Evolutionary conservation across 768 basidiomycete species (phyloP).

Genomic region (Russula sp.): DNA sequence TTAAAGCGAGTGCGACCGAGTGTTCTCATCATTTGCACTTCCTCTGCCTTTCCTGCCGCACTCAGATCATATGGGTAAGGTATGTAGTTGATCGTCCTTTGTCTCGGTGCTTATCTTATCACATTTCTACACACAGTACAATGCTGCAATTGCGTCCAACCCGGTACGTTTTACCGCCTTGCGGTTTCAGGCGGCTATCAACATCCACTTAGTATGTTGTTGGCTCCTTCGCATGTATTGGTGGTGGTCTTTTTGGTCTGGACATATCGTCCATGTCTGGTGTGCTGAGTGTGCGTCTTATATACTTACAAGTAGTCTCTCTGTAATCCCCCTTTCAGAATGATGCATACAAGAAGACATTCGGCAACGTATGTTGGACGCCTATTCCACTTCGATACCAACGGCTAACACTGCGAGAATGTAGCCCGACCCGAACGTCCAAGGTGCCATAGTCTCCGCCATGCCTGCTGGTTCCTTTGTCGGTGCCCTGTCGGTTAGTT

Average conservation of each 20-base stretch:
- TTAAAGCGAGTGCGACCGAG: neutral
- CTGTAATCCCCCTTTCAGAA: constrained; percentile 26
- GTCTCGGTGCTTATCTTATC: neutral
- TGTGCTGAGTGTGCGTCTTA: constrained; percentile 47
- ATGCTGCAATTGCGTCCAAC: constrained; percentile 49
- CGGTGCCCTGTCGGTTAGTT: constrained; percentile 57
- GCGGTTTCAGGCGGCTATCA: neutral
- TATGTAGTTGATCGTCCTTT: constrained; percentile 15
- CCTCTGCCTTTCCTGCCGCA: neutral
- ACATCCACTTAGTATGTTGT: constrained; percentile 58
- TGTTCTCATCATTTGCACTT: neutral
- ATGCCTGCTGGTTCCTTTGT: constrained; percentile 73
- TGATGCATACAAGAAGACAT: constrained; percentile 31
- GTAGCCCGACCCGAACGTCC: constrained; percentile 46
- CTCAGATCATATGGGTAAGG: constrained; percentile 27
- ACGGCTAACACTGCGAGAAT: neutral
- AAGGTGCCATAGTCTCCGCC: constrained; percentile 71
- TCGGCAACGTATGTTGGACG: constrained; percentile 25
- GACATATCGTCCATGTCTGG: constrained; percentile 83
- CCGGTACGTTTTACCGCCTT: constrained; percentile 35
- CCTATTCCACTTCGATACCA: neutral
- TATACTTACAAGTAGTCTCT: neutral
- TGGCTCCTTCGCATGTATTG: constrained; percentile 77
- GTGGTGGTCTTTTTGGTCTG: constrained; percentile 72
- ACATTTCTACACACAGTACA: constrained; percentile 38